Percentiles rank a stretch among this genome's conserved stretches.
Evolutionary conservation across 2,329 filamentous ascomycete species (phyloP).

Genomic region (Fusarium brevicatenulatum): DNA sequence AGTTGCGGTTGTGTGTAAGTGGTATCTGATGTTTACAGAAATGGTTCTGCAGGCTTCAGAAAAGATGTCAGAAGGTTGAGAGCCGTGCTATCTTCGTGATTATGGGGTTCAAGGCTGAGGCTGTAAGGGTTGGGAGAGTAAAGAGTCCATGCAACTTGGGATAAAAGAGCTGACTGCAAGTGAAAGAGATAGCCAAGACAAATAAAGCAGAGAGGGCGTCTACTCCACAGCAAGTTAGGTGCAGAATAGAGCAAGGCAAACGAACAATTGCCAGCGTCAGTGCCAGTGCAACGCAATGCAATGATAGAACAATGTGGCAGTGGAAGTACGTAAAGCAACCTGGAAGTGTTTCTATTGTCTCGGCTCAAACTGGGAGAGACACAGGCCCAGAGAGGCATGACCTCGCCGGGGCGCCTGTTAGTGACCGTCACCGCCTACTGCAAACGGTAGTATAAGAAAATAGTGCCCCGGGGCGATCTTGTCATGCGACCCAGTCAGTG

Average conservation of each 20-base stretch:
- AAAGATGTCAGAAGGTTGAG: not conserved
- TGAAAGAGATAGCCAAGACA: constrained; percentile 1
- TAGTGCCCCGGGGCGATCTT: constrained; percentile 29
- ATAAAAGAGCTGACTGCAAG: constrained; percentile 19
- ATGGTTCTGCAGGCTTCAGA: not conserved
- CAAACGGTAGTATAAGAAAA: constrained; percentile 21
- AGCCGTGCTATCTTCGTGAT: constrained; percentile 5
- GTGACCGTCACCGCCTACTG: constrained; percentile 39
- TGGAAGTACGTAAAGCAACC: not conserved
- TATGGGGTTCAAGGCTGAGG: constrained; percentile 4
- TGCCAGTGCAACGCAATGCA: not conserved
- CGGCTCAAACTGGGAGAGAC: constrained; percentile 22
- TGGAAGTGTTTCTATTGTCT: constrained; percentile 26
- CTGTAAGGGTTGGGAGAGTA: constrained; percentile 22
- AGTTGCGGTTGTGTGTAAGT: constrained; percentile 1
- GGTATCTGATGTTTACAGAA: not conserved
- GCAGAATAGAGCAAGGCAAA: not conserved
- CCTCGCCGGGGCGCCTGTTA: constrained; percentile 27
- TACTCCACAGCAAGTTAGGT: not conserved
- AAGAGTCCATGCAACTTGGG: constrained; percentile 18
- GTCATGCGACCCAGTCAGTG: constrained; percentile 2
- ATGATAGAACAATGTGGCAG: not conserved
- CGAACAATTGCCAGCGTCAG: constrained; percentile 1
- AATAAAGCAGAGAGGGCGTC: not conserved
- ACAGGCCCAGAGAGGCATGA: constrained; percentile 34